Conservation (phyloP, 1,284 basidiomycete genomes). For the Paramarasmius palmivorus region DNA sequence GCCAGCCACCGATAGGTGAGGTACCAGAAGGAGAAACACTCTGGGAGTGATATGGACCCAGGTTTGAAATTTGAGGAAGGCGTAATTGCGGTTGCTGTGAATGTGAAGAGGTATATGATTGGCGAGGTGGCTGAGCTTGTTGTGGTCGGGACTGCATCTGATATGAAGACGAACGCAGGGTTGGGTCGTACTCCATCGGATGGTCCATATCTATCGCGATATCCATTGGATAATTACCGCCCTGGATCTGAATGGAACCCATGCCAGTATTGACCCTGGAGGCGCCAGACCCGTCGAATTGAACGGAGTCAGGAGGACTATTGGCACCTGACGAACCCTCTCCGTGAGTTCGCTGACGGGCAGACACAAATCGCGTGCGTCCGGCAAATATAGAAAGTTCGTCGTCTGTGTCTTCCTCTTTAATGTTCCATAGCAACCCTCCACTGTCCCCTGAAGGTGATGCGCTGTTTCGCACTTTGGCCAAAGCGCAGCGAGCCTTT, state of each 20-base stretch:
- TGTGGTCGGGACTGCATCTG: neutral
- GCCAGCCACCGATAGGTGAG: neutral
- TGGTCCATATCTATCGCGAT: neutral
- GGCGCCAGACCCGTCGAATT: slow-evolving; percentile 11
- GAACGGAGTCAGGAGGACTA: slow-evolving; percentile 6
- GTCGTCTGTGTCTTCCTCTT: slow-evolving; percentile 48
- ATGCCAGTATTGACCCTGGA: neutral
- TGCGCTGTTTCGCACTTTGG: slow-evolving; percentile 30
- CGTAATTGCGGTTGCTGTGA: neutral
- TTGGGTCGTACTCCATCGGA: neutral
- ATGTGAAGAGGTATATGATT: neutral
- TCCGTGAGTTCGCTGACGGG: slow-evolving; percentile 8
- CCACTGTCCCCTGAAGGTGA: slow-evolving; percentile 30
- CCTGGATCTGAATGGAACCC: neutral
- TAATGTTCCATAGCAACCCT: slow-evolving; percentile 42
- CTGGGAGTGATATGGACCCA: neutral
- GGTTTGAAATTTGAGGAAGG: neutral
- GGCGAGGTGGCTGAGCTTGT: neutral
- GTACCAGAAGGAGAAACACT: neutral
- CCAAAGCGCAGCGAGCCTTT: slow-evolving; percentile 53
- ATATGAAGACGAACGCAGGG: neutral
- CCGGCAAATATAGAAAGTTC: slow-evolving; percentile 65
- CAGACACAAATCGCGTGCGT: slow-evolving; percentile 53
- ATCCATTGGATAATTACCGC: neutral
- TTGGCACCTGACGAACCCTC: slow-evolving; percentile 20